Evolutionary conservation across 1,284 basidiomycete genomes (phyloP).

Genomic region (Pholiota adiposa): DNA sequence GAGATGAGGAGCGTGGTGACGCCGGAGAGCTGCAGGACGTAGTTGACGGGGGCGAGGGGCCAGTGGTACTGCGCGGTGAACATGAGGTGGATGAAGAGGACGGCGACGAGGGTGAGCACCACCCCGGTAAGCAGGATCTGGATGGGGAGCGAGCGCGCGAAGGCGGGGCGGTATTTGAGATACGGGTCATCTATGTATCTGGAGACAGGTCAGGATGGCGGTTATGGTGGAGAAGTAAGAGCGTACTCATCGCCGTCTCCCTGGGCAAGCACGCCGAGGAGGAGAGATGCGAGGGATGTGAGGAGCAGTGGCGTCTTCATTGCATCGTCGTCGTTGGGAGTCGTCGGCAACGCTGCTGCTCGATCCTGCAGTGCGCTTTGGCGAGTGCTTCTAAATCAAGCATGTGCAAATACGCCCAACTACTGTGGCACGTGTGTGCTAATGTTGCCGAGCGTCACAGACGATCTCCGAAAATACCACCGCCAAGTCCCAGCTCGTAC

Average conservation of each 20-base stretch:
- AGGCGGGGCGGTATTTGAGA: slow-evolving; percentile 73
- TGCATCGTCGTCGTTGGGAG: slow-evolving; percentile 3
- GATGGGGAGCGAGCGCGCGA: slow-evolving; percentile 87
- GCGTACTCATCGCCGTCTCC: slow-evolving; percentile 12
- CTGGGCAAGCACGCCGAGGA: neutral
- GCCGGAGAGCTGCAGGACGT: slow-evolving; percentile 84
- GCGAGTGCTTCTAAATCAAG: neutral
- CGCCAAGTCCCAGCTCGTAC: too few relatives aligned
- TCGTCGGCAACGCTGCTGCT: neutral
- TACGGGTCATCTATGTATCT: slow-evolving; percentile 65
- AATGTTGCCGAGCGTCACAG: neutral
- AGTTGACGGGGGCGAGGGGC: slow-evolving; percentile 92
- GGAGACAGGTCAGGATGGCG: neutral
- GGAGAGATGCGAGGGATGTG: neutral
- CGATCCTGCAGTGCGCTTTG: neutral
- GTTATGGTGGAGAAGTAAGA: neutral
- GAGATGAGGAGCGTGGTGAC: slow-evolving; percentile 81
- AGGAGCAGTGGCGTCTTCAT: slow-evolving; percentile 4
- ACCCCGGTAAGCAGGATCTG: slow-evolving; percentile 91
- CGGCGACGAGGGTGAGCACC: slow-evolving; percentile 82
- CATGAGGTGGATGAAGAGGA: slow-evolving; percentile 91
- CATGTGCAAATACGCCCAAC: neutral
- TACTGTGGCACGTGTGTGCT: too few relatives aligned
- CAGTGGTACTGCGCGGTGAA: slow-evolving; percentile 98
- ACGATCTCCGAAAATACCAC: too few relatives aligned